Conservation (phyloP, 345 rosid genomes). For the Melaleuca alternifolia region DNA sequence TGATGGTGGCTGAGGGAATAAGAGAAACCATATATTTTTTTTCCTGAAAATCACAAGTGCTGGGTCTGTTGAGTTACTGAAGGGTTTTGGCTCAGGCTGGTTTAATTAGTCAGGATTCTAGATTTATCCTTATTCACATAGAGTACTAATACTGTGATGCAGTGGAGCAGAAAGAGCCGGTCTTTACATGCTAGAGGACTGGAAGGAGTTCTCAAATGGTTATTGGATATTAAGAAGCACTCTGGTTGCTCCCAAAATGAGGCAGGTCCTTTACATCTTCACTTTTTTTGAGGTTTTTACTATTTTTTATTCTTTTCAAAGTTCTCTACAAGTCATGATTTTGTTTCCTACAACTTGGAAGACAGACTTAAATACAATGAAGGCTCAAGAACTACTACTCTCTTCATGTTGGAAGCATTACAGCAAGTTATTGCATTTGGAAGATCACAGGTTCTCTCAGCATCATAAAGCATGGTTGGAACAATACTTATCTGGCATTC, state of each 20-base stretch:
- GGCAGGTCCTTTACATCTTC: conserved; percentile 47
- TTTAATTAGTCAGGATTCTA: neutral
- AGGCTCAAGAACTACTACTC: conserved; percentile 42
- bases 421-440: conserved; percentile 55
- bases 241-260: conserved; percentile 36
- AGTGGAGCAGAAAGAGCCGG: conserved; percentile 88
- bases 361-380: conserved; percentile 27
- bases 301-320: conserved; percentile 1
- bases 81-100: neutral
- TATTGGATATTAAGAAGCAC: conserved; percentile 41
- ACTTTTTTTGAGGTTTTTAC: conserved; percentile 2
- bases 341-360: conserved; percentile 1
- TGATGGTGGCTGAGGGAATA: neutral
- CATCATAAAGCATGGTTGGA: conserved; percentile 52
- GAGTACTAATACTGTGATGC: neutral
- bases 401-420: conserved; percentile 93
- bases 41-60: neutral
- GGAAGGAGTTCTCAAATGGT: conserved; percentile 74
- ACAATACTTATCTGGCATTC: conserved; percentile 68
- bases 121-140: neutral
- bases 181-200: conserved; percentile 73
- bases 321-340: conserved; percentile 1
- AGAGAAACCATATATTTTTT: neutral
- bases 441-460: conserved; percentile 52
- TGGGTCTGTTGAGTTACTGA: neutral